phyloP scores from a whole-genome alignment of 2,329 filamentous ascomycete species.

The Polytolypa hystricis region DNA sequence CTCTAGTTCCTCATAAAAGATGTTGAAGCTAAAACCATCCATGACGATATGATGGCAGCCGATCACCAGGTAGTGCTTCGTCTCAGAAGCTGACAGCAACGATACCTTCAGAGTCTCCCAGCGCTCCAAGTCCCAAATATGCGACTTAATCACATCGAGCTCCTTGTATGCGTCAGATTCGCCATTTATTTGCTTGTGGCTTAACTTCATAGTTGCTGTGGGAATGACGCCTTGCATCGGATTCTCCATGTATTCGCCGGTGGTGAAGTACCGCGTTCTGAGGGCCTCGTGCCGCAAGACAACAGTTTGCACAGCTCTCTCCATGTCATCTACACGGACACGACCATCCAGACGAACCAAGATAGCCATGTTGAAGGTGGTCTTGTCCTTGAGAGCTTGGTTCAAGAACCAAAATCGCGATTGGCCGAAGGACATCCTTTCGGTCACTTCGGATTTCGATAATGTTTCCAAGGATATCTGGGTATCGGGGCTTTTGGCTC shows the following conservation, averaged over 20 bases:
- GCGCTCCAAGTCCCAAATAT: constrained; percentile 29
- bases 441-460: too few relatives aligned
- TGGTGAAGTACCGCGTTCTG: constrained; percentile 21
- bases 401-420: constrained; percentile 26
- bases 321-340: constrained; percentile 21
- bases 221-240: too few relatives aligned
- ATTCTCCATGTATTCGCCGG: constrained; percentile 12
- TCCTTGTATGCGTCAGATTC: constrained; percentile 14
- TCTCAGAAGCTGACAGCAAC: constrained; percentile 10
- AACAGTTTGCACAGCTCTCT: constrained; percentile 23
- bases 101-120: constrained; percentile 20
- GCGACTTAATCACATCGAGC: constrained; percentile 15
- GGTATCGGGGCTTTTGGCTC: too few relatives aligned
- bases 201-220: too few relatives aligned
- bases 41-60: constrained; percentile 41
- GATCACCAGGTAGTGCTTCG: constrained; percentile 33
- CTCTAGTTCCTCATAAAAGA: constrained; percentile 37
- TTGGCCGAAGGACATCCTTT: constrained; percentile 27
- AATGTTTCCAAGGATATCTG: too few relatives aligned
- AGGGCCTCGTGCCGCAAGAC: constrained; percentile 23
- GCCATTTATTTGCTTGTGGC: too few relatives aligned
- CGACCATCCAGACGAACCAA: constrained; percentile 22
- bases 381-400: constrained; percentile 21
- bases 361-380: constrained; percentile 31
- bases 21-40: constrained; percentile 37